Base-by-base conservation (phyloP, 2,329 filamentous ascomycete species). In the Cytospora piceae region DNA sequence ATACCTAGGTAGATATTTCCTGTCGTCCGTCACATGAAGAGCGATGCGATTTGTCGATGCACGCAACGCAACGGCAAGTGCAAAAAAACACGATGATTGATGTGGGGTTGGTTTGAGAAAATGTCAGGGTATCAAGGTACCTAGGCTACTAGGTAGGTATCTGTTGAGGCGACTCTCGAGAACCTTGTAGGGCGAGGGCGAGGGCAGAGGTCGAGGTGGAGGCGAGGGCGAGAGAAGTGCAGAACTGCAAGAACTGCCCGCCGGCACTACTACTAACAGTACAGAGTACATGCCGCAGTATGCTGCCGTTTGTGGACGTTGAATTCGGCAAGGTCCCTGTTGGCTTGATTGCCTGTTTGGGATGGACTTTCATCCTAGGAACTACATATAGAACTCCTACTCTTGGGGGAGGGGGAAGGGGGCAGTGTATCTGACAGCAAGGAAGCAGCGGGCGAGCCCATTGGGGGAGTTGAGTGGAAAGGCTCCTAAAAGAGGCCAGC, bases 281-380 rank as follows among this genome's bases (percentile, higher is more conserved):
- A 37, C 34, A 9, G 34, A 37, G 34, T 37, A 37, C 34, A 37
- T 37, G 34, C 4, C 14, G 34, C 34, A 37, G 34, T 46, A 61
- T 61, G 59, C 55, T 61, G 59, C 51, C 34, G 34, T 37, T 37
- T 61, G 22, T 55, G 59, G 42, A 29, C 51, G 3, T 24, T 20
- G 51, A 27, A 42, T 51, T 52, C 51, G 34, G 59, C 59, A 61
- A 9, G 39, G 54, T 61, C 51, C 51, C 49, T 61, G 58, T 37
- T 54, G n/a, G 49, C 58, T 34, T 53, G 39, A 24, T 39, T 24
- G 42, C 20, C 34, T 9, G 14, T 9, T 31, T 27, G 49, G 24
- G 14, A 32, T 46, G 27, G 27, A 29, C 27, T 29, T 29, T 5
- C 3, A 29, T 29, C 27, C 27, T 5, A 5, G 27, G 27, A 5